A percentile compares a stretch with the other conserved stretches of the same genome.
Conservation (phyloP, 2,329 filamentous ascomycete species). For the Elsinoe arachidis region DNA sequence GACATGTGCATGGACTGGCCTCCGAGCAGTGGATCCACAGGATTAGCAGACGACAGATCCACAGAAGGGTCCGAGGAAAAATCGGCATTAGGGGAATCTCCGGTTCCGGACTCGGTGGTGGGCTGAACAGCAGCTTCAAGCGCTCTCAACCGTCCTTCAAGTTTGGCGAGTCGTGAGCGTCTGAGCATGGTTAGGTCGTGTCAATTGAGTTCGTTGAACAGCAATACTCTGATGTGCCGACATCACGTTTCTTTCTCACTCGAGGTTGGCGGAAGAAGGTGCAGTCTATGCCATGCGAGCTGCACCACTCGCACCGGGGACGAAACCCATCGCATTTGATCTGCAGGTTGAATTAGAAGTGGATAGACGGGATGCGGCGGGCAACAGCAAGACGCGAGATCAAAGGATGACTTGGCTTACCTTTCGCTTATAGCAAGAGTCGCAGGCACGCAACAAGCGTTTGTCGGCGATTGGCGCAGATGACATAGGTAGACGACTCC, state of each 20-base stretch:
- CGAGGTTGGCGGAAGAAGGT: constrained; percentile 34
- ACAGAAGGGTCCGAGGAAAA: neutral
- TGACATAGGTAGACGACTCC: neutral
- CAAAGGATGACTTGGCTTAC: constrained; percentile 23
- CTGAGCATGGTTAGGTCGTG: neutral
- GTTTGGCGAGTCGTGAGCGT: neutral
- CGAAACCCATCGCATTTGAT: constrained; percentile 43
- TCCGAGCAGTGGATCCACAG: neutral
- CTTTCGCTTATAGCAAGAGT: constrained; percentile 44
- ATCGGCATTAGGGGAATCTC: neutral
- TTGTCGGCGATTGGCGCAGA: neutral
- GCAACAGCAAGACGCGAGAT: neutral
- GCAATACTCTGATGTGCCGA: constrained; percentile 15
- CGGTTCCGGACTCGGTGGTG: neutral
- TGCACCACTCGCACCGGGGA: constrained; percentile 44
- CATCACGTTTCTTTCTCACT: constrained; percentile 20
- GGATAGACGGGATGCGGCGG: neutral
- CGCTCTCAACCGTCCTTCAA: neutral
- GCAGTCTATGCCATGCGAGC: constrained; percentile 40
- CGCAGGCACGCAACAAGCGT: constrained; percentile 33
- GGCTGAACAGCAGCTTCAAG: neutral
- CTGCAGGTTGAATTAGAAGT: constrained; percentile 21
- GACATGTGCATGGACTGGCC: neutral
- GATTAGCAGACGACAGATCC: neutral
- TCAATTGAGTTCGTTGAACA: neutral